Evolutionary conservation across 441 rosid genomes (phyloP), one percentile per base, ranked within the genome.

Genomic region (Metrosideros polymorpha): DNA sequence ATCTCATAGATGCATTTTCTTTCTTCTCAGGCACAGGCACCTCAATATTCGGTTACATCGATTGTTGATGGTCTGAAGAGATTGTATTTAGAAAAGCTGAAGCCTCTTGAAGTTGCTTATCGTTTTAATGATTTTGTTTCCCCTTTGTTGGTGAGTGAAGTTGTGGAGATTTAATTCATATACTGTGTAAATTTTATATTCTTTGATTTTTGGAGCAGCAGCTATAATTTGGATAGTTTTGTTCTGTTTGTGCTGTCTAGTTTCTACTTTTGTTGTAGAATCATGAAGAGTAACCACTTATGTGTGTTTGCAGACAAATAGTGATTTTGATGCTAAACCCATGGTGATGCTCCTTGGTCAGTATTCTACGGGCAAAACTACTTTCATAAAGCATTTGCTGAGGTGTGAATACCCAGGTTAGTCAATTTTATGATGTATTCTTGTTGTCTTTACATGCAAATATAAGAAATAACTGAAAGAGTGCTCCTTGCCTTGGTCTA

Each of bases 261-360:
- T 39, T 71, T 83, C 42, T 83, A 42, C 39, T 32, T 83, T 42
- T 9, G 56, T 8, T 51, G 55, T 51, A 22, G 47, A 83, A 30
- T 50, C 18, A 35, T 24, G 84, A 53, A 53, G 47, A 53, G 55
- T 51, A 52, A 83, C 39, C 47, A 12, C 32, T 83, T 32, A 29
- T 12, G 12, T 12, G 30, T 83, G 22, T 53, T 39, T 91, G 86
- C 91, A 98, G 99, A 92, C 96, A 76, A 94, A 93, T 85, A 97
- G 99, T 90, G 99, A 96, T 88, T 97, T 97, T 87, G 99, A 98
- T 90, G 99, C 99, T 19, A 98, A 94, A 87, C 99, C 99, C 49
- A 98, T 96, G 98, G 99, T 95, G 85, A 95, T 96, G 99, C 97
- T 96, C 84, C 91, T 96, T 92, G 99, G 99, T 88, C 99, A 98